Evolutionary conservation across 148 eudicot species (phyloP).

Genomic region (Salicornia ramosissima): DNA sequence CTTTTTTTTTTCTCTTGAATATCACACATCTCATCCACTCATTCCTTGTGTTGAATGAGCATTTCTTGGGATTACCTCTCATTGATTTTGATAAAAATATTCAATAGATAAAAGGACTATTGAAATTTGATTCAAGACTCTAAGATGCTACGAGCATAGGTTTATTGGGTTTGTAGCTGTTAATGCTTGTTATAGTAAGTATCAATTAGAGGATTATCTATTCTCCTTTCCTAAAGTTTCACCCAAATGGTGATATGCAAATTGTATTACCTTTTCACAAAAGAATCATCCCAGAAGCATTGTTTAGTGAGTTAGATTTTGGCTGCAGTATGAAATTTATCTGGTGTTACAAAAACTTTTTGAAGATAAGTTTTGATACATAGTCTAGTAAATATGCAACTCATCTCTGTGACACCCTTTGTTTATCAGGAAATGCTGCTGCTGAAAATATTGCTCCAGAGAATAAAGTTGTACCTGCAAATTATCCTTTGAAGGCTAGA

Average conservation of each 20-base stretch:
- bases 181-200: neutral
- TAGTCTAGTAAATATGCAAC: neutral
- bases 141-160: neutral
- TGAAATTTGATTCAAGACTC: neutral
- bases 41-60: neutral
- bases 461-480: conserved; percentile 65
- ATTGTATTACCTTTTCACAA: neutral
- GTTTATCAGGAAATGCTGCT: conserved; percentile 55
- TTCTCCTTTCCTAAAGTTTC: neutral
- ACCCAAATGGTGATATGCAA: neutral
- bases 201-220: too few relatives aligned
- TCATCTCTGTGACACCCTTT: conserved; percentile 12
- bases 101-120: neutral
- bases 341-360: neutral
- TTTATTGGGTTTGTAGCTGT: neutral
- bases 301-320: neutral
- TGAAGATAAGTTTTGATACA: neutral
- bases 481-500: conserved; percentile 60
- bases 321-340: neutral
- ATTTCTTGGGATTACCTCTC: neutral
- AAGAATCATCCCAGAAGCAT: neutral
- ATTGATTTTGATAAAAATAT: neutral
- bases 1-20: neutral
- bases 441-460: conserved; percentile 67
- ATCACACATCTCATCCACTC: neutral